These are phyloP conservation scores for Pseudogymnoascus sp. DNA, from an alignment of 2,329 filamentous ascomycete species.

Conservation along the genomic window DNA sequence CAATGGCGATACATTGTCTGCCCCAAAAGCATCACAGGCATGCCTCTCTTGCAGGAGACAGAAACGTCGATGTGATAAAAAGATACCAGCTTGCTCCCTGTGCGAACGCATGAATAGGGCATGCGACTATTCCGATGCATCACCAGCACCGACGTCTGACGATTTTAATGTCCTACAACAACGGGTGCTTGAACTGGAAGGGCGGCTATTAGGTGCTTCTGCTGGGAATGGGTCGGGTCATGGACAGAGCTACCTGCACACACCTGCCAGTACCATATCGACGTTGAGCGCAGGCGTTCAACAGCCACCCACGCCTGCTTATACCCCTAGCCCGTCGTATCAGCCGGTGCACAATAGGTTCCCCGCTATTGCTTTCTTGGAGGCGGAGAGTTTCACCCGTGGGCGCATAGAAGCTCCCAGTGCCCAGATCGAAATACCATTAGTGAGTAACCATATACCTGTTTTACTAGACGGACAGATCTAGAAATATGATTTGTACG, in stretches of 20 bases:
- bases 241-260: conserved; percentile 2
- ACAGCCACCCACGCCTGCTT: conserved; percentile 17
- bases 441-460: conserved; percentile 25
- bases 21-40: conserved; percentile 35
- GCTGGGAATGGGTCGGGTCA: background rate
- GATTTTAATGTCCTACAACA: conserved; percentile 36
- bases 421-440: conserved; percentile 35
- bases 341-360: conserved; percentile 33
- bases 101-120: conserved; percentile 38
- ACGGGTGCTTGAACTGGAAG: conserved; percentile 36
- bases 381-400: conserved; percentile 36
- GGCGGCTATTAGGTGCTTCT: conserved; percentile 23
- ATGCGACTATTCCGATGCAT: conserved; percentile 38
- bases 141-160: conserved; percentile 34
- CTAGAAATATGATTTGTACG: background rate
- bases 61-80: conserved; percentile 49
- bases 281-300: background rate
- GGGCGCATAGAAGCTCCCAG: conserved; percentile 34
- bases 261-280: background rate
- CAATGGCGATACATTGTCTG: conserved; percentile 4
- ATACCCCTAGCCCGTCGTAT: conserved; percentile 20
- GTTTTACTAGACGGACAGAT: background rate
- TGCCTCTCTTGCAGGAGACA: conserved; percentile 41
- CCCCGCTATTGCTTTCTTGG: conserved; percentile 40
- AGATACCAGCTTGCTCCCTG: conserved; percentile 41